Base-by-base conservation (phyloP, 1,284 basidiomycete genomes). In the Heterobasidion annosum region DNA sequence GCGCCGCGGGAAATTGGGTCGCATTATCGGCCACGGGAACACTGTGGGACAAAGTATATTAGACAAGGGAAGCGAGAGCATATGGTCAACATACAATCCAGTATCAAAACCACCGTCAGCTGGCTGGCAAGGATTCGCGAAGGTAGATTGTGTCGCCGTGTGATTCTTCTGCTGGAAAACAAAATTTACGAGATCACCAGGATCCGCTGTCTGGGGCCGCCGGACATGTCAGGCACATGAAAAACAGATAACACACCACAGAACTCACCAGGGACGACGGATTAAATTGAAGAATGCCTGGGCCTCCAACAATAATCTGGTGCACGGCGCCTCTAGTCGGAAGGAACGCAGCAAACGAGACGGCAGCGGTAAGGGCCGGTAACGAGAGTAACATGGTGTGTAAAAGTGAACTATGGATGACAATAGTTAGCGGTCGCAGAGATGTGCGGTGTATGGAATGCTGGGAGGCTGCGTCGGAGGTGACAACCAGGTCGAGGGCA, bases 131-230 rank as follows among this genome's bases (percentile, higher is more conserved):
- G 83, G 83, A 9, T 63, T 66, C 1, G 67, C 68, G 25, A 85
- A 72, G 2, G 78, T 72, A 2, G 81, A 83, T 58, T 83, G 82
- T 0, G 82, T 82, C 19, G 73, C 77, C 7, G 82, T 83, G 61
- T 85, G 83, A 64, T 84, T 85, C 64, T 82, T 77, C 64, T 80
- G 78, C 62, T 71, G 63, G 70, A 83, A 83, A 15, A 65, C 71
- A 62, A 83, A 83, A 33, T 67, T 57, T n/a, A 83, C 67, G 6
- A 64, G 61, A 57, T 83, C 81, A 13, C 80, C 80, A 16, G 62
- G 42, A 37, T 66, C 65, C 3, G 79, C 80, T 56, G 64, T 75
- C 78, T 81, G 53, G 2, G 43, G 32, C 34, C 16, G 35, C 12
- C 19, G 25, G 42, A 33, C 48, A 34, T 25, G 3, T 25, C 25